These are phyloP conservation scores for Erigeron canadensis DNA, from an alignment of 129 eudicot species.

Conservation along the genomic window DNA sequence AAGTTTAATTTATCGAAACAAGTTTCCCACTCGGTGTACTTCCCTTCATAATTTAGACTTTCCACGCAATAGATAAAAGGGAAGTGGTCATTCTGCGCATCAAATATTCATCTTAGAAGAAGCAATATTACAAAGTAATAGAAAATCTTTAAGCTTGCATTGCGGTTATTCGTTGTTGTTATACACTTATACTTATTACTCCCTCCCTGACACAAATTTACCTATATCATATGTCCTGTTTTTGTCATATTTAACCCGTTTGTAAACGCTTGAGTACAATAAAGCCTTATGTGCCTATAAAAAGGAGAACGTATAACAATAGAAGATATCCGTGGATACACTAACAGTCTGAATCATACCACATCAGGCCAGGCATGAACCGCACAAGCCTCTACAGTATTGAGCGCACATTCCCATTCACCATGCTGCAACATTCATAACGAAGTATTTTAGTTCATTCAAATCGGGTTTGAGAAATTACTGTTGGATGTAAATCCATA, in stretches of 20 bases:
- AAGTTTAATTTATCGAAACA: slow-evolving; percentile 65
- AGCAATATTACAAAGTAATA: background rate
- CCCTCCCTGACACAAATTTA: background rate
- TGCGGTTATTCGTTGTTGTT: background rate
- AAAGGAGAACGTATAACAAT: background rate
- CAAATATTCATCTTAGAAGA: slow-evolving; percentile 19
- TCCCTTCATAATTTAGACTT: slow-evolving; percentile 46
- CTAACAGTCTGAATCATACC: slow-evolving; percentile 38
- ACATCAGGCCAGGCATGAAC: slow-evolving; percentile 78
- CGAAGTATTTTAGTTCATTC: background rate
- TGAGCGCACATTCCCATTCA: slow-evolving; percentile 68
- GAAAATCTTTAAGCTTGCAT: background rate
- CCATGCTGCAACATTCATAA: slow-evolving; percentile 79
- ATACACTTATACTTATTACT: too few species aligned
- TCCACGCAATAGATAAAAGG: slow-evolving; percentile 81
- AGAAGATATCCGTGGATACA: background rate
- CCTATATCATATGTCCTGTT: background rate
- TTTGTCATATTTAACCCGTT: background rate
- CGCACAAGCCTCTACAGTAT: slow-evolving; percentile 87
- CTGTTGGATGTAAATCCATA: too few species aligned
- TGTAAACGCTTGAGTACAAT: background rate
- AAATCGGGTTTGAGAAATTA: background rate
- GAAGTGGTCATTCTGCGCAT: slow-evolving; percentile 79
- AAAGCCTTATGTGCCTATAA: background rate
- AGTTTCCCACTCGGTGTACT: slow-evolving; percentile 70